Evolutionary conservation across 2,329 filamentous ascomycete genomes (phyloP), one percentile per base, ranked within the genome.

Genomic region (Cryphonectria parasitica): DNA sequence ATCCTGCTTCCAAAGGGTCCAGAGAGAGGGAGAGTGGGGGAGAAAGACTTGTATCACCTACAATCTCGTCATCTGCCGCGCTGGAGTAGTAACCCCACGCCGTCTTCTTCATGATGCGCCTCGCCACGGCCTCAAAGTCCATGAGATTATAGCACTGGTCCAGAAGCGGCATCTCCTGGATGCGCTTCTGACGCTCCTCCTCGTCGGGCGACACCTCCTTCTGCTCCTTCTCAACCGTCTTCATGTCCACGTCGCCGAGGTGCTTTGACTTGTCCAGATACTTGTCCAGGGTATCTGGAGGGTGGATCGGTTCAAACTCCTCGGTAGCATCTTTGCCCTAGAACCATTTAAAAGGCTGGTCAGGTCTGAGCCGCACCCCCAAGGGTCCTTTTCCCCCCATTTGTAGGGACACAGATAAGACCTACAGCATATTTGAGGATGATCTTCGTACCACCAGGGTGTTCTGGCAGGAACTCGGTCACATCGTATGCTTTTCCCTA

Each of bases 61-160:
- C 91, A 82, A 95, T 94, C 81, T 95, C 93, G 77, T 97, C 93
- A 78, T 96, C 93, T 0, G 95, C 94, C 69, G 93, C 95, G 78
- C 92, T 96, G 0, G 94, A 97, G 81, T 99, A 99, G 83, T 99
- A 99, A 36, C 92, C 96, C 96, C 96, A 99, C 0, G 95, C 95
- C 1, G 91, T 92, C 84, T 92, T 97, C 88, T 97, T 98, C 95
- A 98, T 98, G 69, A 97, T 89, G 54, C 89, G 86, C 76, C 91
- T 90, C 6, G 96, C 96, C 49, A 98, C 95, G 3, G 93, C 90
- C 85, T 99, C 96, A 80, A 99, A 99, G 82, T 99, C 96, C 83
- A 96, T 89, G 72, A 98, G 83, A 79, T 98, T 98, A 82, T 95
- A 97, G 84, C 94, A 97, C 79, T 97, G 92, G 74, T 92, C 91